Evolutionary conservation across 331 rosid genomes (phyloP).

Genomic region (Saraca asoca): DNA sequence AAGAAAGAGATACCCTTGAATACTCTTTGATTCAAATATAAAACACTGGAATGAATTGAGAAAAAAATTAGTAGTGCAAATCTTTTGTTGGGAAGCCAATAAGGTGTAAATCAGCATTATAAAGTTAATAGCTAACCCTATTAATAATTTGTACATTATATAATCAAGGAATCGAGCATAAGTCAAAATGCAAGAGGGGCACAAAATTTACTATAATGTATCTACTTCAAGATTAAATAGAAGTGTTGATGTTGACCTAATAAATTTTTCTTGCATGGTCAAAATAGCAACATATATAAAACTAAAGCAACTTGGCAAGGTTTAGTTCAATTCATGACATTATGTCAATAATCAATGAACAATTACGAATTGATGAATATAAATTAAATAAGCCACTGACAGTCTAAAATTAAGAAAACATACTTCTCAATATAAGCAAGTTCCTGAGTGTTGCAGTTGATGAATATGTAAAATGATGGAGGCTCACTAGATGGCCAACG

Average conservation of each 20-base stretch:
- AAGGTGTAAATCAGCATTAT: slow-evolving; percentile 96
- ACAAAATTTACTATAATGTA: slow-evolving; percentile 67
- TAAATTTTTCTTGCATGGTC: slow-evolving; percentile 76
- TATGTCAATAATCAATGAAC: too few relatives aligned
- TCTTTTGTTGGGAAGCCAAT: slow-evolving; percentile 86
- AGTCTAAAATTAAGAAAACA: too few relatives aligned
- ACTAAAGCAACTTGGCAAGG: slow-evolving; percentile 22
- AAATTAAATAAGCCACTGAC: too few relatives aligned
- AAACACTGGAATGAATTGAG: slow-evolving; percentile 86
- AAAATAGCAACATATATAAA: slow-evolving; percentile 35
- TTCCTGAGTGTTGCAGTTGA: too few relatives aligned
- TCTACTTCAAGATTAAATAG: slow-evolving; percentile 91
- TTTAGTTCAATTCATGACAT: too few relatives aligned
- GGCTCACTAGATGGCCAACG: too few relatives aligned
- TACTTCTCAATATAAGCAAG: too few relatives aligned
- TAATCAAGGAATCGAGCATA: slow-evolving; percentile 27
- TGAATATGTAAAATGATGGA: too few relatives aligned
- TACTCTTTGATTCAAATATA: slow-evolving; percentile 84
- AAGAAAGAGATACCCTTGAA: slow-evolving; percentile 63
- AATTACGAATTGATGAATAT: too few relatives aligned
- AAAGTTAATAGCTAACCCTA: slow-evolving; percentile 44
- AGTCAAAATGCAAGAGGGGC: slow-evolving; percentile 26
- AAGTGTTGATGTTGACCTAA: slow-evolving; percentile 68
- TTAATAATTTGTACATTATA: slow-evolving; percentile 27
- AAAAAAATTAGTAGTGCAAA: slow-evolving; percentile 92